Conservation (phyloP, 2,329 filamentous ascomycete genomes). For the Lizonia empirigonia region DNA sequence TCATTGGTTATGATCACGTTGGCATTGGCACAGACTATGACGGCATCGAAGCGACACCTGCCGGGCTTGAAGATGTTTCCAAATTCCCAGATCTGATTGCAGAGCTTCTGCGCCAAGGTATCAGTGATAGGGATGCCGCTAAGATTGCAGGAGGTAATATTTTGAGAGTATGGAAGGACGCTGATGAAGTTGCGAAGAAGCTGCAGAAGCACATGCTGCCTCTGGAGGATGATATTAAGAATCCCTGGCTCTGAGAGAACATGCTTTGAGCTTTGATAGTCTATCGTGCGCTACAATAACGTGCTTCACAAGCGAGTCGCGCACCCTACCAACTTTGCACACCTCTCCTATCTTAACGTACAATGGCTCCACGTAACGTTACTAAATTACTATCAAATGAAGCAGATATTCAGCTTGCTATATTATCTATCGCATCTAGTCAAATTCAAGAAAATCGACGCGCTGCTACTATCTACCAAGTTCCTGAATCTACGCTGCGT, state of each 20-base stretch:
- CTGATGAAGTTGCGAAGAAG: slow-evolving; percentile 71
- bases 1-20: slow-evolving; percentile 86
- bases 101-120: slow-evolving; percentile 73
- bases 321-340: no score
- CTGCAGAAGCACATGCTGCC: slow-evolving; percentile 61
- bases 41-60: slow-evolving; percentile 69
- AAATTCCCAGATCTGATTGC: slow-evolving; percentile 80
- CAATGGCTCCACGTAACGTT: no score
- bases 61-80: slow-evolving; percentile 81
- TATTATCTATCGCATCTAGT: no score
- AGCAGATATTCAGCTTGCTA: no score
- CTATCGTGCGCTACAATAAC: neutral
- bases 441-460: no score
- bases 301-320: no score
- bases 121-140: slow-evolving; percentile 73
- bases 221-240: slow-evolving; percentile 51
- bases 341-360: no score
- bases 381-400: no score
- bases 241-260: slow-evolving; percentile 23
- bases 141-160: slow-evolving; percentile 83
- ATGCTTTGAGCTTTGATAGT: neutral
- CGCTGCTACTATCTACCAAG: no score
- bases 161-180: slow-evolving; percentile 81
- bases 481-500: no score
- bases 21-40: slow-evolving; percentile 92